These are phyloP conservation scores for Pelargonium nanum DNA, from an alignment of 345 rosid genomes.

Conservation along the genomic window DNA sequence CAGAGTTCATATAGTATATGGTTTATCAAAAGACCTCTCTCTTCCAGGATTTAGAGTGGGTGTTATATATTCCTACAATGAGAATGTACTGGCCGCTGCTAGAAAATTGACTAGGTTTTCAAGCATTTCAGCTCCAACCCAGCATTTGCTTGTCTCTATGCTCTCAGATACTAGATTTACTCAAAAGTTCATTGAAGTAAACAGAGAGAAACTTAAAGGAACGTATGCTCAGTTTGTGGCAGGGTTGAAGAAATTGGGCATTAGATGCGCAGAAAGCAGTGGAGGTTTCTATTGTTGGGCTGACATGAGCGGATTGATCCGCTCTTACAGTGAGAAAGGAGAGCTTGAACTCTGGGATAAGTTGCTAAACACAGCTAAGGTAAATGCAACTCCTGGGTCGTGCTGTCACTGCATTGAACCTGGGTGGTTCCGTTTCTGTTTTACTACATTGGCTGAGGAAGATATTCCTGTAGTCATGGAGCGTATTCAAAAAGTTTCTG, in stretches of 20 bases:
- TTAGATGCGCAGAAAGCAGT: slow-evolving; percentile 40
- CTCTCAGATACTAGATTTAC: slow-evolving; percentile 44
- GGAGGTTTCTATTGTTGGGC: slow-evolving; percentile 81
- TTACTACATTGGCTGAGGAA: slow-evolving; percentile 46
- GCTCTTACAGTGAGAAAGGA: slow-evolving; percentile 73
- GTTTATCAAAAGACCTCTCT: slow-evolving; percentile 63
- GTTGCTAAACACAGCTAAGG: slow-evolving; percentile 49
- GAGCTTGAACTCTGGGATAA: slow-evolving; percentile 86
- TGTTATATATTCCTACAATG: slow-evolving; percentile 60
- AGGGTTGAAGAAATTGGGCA: slow-evolving; percentile 60
- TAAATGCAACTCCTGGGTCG: slow-evolving; percentile 75
- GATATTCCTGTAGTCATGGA: slow-evolving; percentile 56
- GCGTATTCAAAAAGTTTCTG: slow-evolving; percentile 48
- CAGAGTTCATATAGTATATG: slow-evolving; percentile 69
- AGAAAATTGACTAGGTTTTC: slow-evolving; percentile 61
- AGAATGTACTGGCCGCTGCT: slow-evolving; percentile 49
- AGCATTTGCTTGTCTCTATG: slow-evolving; percentile 46
- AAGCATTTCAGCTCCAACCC: slow-evolving; percentile 60
- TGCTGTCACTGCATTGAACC: slow-evolving; percentile 91
- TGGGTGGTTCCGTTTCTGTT: slow-evolving; percentile 83
- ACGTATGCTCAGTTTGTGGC: slow-evolving; percentile 26
- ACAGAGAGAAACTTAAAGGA: slow-evolving; percentile 41
- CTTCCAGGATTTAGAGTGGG: slow-evolving; percentile 55
- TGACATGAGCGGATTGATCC: slow-evolving; percentile 61
- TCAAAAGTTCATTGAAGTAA: slow-evolving; percentile 32